Percentiles rank a stretch among this genome's conserved stretches.
These are phyloP conservation scores for Symbiodinium natans DNA, from an alignment of 73 alveolate species.

Conservation along the genomic window DNA sequence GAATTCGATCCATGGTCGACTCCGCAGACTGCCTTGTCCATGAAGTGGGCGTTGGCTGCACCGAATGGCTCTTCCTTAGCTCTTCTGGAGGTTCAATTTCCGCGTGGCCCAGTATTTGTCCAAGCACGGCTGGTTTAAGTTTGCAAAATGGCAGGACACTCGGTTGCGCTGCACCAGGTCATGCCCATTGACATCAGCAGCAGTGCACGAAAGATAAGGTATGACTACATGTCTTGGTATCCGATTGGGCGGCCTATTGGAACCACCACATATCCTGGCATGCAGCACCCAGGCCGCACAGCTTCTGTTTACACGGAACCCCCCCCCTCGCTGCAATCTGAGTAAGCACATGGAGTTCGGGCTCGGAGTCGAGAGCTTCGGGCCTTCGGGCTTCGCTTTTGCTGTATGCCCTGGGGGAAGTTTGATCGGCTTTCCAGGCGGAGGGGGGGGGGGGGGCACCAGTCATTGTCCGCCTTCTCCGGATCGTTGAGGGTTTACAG, in stretches of 20 bases:
- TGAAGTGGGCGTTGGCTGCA: not conserved
- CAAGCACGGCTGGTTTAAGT: conserved; percentile 68
- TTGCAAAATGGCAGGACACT: conserved; percentile 75
- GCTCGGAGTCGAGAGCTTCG: too few species aligned
- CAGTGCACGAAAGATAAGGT: too few species aligned
- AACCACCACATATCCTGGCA: conserved; percentile 94
- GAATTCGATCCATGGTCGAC: conserved; percentile 93
- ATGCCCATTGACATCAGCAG: not conserved
- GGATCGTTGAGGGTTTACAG: too few species aligned
- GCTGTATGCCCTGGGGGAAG: too few species aligned
- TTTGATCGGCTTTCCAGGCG: too few species aligned
- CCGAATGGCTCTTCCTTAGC: too few species aligned
- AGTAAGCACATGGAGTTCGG: too few species aligned
- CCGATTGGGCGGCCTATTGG: conserved; percentile 95
- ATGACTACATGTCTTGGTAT: conserved; percentile 94
- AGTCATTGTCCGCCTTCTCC: too few species aligned
- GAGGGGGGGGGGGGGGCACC: too few species aligned
- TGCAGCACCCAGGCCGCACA: conserved; percentile 74
- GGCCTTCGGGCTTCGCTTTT: too few species aligned
- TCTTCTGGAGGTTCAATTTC: conserved; percentile 66
- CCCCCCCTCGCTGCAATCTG: too few species aligned
- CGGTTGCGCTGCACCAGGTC: not conserved
- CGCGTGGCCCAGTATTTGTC: conserved; percentile 94
- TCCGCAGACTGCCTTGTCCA: not conserved
- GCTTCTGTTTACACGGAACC: too few species aligned